phyloP scores from a whole-genome alignment of 1,284 basidiomycete genomes.

The Bjerkandera adusta region DNA sequence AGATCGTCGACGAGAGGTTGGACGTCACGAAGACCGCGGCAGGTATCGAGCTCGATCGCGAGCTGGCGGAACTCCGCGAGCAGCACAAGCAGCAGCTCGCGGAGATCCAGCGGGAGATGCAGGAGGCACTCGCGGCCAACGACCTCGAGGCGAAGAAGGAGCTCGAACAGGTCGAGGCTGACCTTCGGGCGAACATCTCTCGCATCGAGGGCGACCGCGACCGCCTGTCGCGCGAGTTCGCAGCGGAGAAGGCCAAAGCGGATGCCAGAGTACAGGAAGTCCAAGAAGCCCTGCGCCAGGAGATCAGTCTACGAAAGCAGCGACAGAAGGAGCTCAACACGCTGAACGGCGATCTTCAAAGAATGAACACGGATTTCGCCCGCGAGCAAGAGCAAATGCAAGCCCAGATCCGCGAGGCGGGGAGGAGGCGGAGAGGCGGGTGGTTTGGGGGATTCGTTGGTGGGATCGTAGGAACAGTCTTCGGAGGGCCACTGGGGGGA shows the following conservation, averaged over 20 bases:
- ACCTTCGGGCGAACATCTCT: not conserved
- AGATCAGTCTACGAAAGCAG: not conserved
- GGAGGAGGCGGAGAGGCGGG: not conserved
- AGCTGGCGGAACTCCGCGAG: conserved; percentile 1
- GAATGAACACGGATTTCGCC: too few relatives aligned
- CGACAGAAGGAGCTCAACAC: not conserved
- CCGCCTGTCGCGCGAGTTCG: not conserved
- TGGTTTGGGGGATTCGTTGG: too few relatives aligned
- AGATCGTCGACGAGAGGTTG: conserved; percentile 12
- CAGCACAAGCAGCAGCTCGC: conserved; percentile 8
- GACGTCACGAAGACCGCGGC: conserved; percentile 13
- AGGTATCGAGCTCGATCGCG: conserved; percentile 7
- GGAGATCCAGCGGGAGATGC: conserved; percentile 7
- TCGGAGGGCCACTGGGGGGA: too few relatives aligned
- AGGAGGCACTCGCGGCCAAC: not conserved
- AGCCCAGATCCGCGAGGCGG: too few relatives aligned
- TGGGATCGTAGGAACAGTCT: too few relatives aligned
- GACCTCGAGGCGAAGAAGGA: conserved; percentile 1
- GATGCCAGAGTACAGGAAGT: not conserved
- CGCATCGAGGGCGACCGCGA: not conserved
- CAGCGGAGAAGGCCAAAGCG: conserved; percentile 2
- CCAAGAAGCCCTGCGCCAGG: not conserved
- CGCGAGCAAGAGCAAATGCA: too few relatives aligned
- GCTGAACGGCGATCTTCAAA: not conserved
- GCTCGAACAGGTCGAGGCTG: conserved; percentile 1